Base-by-base conservation (phyloP, 202 grass and related monocot species). In the Sporobolus alterniflorus region DNA sequence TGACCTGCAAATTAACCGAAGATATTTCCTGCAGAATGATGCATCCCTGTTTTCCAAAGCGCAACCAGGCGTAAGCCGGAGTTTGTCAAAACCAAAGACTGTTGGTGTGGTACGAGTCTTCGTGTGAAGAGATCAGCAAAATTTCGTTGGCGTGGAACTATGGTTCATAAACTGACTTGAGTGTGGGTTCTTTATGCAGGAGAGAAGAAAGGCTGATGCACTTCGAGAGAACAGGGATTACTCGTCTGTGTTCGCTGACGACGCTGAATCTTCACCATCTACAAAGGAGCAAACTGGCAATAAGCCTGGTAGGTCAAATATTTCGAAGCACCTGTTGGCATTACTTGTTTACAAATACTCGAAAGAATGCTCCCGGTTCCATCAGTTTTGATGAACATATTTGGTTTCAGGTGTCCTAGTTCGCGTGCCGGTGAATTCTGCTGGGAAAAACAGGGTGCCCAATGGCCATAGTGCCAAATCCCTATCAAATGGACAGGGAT, bases 151-250 rank as follows among this genome's bases (percentile, higher is more conserved):
- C 18, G 60, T 18, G 6, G 3, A 25, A 12, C 3, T 39, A 39
- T 39, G 13, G 46, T 17, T 63, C 16, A 32, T 26, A 17, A 32
- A 61, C 11, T 29, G 57, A 61, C 26, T 14, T 11, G n/a, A 29
- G 30, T 11, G 28, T 15, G 4, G 36, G 50, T 30, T 42, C 78
- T 5, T 39, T 22, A 55, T 78, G 44, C 73, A 97, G 92, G 72
- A 77, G n/a, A 98, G 91, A 76, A 90, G 47, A 84, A 98, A 98
- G 82, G 87, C 54, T 43, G 88, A 98, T 40, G 80, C 89, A 16
- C 87, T 98, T 50, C 85, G 92, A 25, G 84, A 86, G 63, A 95
- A 87, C 39, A 71, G 91, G 30, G 92, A 98, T 57, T 98, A 91
- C 84, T 98, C 91, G 18, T 92, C 85, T 84, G 64, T 92, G 10